Percentiles rank a stretch among this genome's conserved stretches.
phyloP scores from a whole-genome alignment of 2,329 filamentous ascomycete genomes.

The Thermothelomyces thermophilus region DNA sequence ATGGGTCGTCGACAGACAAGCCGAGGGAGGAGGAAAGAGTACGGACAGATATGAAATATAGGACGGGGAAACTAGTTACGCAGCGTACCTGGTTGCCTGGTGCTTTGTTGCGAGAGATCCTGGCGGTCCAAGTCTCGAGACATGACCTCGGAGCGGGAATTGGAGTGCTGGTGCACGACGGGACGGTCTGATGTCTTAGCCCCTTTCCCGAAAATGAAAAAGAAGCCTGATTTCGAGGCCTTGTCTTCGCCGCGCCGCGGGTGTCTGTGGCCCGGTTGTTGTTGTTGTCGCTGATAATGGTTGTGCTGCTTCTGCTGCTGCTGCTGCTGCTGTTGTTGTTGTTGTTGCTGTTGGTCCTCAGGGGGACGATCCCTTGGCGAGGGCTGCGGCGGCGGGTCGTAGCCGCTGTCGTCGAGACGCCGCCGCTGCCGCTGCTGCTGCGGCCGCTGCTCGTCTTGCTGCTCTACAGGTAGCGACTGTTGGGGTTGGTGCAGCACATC shows the following conservation, averaged over 20 bases:
- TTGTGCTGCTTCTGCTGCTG: neutral
- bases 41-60: slow-evolving; percentile 3
- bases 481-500: slow-evolving; percentile 25
- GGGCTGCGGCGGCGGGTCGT: slow-evolving; percentile 15
- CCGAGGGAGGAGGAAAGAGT: neutral
- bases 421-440: slow-evolving; percentile 20
- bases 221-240: slow-evolving; percentile 43
- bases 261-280: slow-evolving; percentile 30
- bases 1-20: too few relatives aligned
- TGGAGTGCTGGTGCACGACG: slow-evolving; percentile 30
- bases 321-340: slow-evolving; percentile 22
- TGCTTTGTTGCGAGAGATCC: slow-evolving; percentile 26
- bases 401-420: slow-evolving; percentile 2
- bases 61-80: neutral
- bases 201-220: slow-evolving; percentile 45
- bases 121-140: slow-evolving; percentile 32
- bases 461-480: slow-evolving; percentile 7
- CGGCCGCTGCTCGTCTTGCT: slow-evolving; percentile 20
- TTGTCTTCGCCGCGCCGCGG: slow-evolving; percentile 36
- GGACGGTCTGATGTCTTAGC: slow-evolving; percentile 35
- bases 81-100: slow-evolving; percentile 30
- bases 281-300: slow-evolving; percentile 15
- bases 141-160: slow-evolving; percentile 34
- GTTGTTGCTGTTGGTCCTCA: slow-evolving; percentile 17
- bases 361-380: slow-evolving; percentile 15